These are phyloP conservation scores for Triangularia setosa DNA, from an alignment of 2,329 filamentous ascomycete species.

Conservation along the genomic window DNA sequence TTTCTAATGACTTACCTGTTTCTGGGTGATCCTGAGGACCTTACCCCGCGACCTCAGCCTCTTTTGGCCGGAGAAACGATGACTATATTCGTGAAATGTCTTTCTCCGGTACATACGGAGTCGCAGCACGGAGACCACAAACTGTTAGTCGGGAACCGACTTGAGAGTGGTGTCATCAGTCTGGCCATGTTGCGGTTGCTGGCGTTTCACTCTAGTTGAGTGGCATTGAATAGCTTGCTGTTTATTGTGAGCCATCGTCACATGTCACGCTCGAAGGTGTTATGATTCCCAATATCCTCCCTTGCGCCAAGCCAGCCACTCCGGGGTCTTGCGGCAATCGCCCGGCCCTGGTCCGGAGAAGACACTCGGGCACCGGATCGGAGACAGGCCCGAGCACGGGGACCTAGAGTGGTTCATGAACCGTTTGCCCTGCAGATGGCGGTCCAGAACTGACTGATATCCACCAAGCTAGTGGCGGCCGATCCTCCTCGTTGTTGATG, in stretches of 20 bases:
- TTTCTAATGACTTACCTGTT: neutral
- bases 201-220: constrained; percentile 22
- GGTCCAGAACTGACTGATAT: neutral
- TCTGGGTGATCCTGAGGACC: too few relatives aligned
- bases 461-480: neutral
- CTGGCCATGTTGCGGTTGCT: constrained; percentile 12
- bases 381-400: neutral
- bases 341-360: neutral
- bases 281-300: neutral
- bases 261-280: neutral
- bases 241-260: constrained; percentile 5
- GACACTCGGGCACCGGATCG: neutral
- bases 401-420: neutral
- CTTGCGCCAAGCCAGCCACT: neutral
- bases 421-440: neutral
- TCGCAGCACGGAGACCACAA: constrained; percentile 3
- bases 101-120: constrained; percentile 14
- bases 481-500: too few relatives aligned
- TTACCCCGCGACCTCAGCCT: constrained; percentile 9
- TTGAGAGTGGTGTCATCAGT: constrained; percentile 4
- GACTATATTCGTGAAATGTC: neutral
- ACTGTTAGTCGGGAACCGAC: neutral
- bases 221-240: neutral
- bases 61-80: constrained; percentile 13
- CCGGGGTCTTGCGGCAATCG: neutral